Evolutionary conservation across 257 asterid species (phyloP).

Genomic region (Solanum bulbocastanum): DNA sequence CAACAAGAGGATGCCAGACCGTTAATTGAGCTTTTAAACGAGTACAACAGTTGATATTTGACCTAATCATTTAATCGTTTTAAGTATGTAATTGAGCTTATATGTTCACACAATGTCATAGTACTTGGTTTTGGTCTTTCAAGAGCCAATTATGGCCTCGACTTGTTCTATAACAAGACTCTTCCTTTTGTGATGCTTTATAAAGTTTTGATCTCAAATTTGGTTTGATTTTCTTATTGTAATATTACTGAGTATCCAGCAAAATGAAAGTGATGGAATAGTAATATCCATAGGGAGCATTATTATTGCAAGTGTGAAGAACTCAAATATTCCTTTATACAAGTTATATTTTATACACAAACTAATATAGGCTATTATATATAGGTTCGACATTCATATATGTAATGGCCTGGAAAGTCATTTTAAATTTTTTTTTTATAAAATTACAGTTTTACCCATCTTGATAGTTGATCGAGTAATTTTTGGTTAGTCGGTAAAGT

Average conservation of each 20-base stretch:
- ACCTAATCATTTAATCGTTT: not conserved
- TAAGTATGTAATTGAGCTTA: not conserved
- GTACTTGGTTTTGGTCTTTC: not conserved
- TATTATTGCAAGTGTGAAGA: not conserved
- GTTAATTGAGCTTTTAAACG: not conserved
- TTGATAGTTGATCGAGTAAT: too few species aligned
- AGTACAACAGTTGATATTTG: not conserved
- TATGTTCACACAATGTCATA: not conserved
- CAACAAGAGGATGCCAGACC: too few species aligned
- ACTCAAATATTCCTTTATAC: too few species aligned
- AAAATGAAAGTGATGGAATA: not conserved
- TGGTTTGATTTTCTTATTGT: not conserved
- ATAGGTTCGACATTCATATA: too few species aligned
- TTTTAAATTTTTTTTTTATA: too few species aligned
- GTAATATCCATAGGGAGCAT: not conserved
- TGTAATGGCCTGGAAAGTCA: too few species aligned
- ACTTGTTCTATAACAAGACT: not conserved
- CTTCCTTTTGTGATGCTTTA: not conserved
- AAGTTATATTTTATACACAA: too few species aligned
- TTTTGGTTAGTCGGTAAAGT: too few species aligned
- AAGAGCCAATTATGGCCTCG: not conserved
- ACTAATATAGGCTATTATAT: too few species aligned
- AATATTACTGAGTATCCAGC: not conserved
- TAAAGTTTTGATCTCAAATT: too few species aligned
- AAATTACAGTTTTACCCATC: too few species aligned